These are phyloP conservation scores for Niebla homalea DNA, from an alignment of 495 filamentous ascomycete genomes.

Conservation along the genomic window DNA sequence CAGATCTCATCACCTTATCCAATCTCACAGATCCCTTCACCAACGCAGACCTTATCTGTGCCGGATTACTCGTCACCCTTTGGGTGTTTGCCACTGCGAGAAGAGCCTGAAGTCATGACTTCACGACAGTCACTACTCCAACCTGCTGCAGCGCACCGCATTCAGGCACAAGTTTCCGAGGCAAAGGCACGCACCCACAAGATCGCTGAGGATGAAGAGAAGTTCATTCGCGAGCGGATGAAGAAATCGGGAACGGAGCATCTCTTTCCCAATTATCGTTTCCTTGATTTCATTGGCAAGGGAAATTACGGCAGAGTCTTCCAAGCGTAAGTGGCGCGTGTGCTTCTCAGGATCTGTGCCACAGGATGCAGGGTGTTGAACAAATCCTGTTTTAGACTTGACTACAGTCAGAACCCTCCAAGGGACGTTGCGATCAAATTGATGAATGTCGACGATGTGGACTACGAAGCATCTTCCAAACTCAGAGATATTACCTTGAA, in stretches of 20 bases:
- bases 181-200: not conserved
- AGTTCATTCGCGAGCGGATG: not conserved
- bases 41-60: too few relatives aligned
- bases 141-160: not conserved
- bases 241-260: not conserved
- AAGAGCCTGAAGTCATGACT: not conserved
- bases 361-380: too few relatives aligned
- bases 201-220: slow-evolving; percentile 4
- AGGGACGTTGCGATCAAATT: slow-evolving; percentile 85
- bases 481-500: slow-evolving; percentile 69
- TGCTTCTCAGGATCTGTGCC: not conserved
- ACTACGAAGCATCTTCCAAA: slow-evolving; percentile 52
- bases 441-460: slow-evolving; percentile 81
- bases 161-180: not conserved
- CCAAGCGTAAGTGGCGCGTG: slow-evolving; percentile 62
- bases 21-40: too few relatives aligned
- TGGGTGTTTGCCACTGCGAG: too few relatives aligned
- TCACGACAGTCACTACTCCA: not conserved
- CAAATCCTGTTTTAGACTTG: slow-evolving; percentile 2
- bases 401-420: slow-evolving; percentile 32
- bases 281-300: slow-evolving; percentile 86
- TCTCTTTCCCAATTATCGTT: slow-evolving; percentile 48
- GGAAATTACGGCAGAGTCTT: slow-evolving; percentile 93
- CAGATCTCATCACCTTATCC: too few relatives aligned
- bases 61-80: too few relatives aligned